These are phyloP conservation scores for Juglanconis oblonga DNA, from an alignment of 2,329 filamentous ascomycete genomes.

Conservation along the genomic window DNA sequence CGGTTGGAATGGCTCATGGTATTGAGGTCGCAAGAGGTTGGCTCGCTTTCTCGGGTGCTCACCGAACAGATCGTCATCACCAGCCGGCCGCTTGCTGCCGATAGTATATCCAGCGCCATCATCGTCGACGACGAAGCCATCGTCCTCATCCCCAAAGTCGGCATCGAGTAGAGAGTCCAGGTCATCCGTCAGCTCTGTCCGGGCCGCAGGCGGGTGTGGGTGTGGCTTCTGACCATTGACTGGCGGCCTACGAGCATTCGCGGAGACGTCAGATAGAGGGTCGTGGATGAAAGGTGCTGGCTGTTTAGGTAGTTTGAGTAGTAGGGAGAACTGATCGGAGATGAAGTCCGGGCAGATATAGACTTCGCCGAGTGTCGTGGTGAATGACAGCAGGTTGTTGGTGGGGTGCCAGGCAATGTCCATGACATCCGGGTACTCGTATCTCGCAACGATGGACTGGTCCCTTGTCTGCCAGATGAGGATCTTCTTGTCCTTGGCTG, in stretches of 20 bases:
- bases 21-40: slow-evolving; percentile 55
- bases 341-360: slow-evolving; percentile 80
- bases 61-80: slow-evolving; percentile 49
- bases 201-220: slow-evolving; percentile 1
- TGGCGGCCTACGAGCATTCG: slow-evolving; percentile 57
- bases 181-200: slow-evolving; percentile 49
- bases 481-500: slow-evolving; percentile 66
- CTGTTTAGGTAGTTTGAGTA: slow-evolving; percentile 61
- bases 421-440: slow-evolving; percentile 80
- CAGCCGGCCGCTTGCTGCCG: slow-evolving; percentile 50
- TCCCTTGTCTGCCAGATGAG: slow-evolving; percentile 87
- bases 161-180: slow-evolving; percentile 77
- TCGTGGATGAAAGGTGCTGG: slow-evolving; percentile 85
- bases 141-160: slow-evolving; percentile 49
- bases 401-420: slow-evolving; percentile 88
- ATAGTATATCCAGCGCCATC: slow-evolving; percentile 87
- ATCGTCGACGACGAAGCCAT: slow-evolving; percentile 91
- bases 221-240: slow-evolving; percentile 55
- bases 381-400: slow-evolving; percentile 86
- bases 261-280: slow-evolving; percentile 66
- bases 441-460: slow-evolving; percentile 74
- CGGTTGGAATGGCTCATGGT: slow-evolving; percentile 86
- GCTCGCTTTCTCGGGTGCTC: slow-evolving; percentile 47
- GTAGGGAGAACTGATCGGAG: slow-evolving; percentile 51
- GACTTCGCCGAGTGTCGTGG: slow-evolving; percentile 87